A percentile compares a stretch with the other conserved stretches of the same genome.
Conservation (phyloP, 768 basidiomycete species). For the Pleurotus platypus region DNA sequence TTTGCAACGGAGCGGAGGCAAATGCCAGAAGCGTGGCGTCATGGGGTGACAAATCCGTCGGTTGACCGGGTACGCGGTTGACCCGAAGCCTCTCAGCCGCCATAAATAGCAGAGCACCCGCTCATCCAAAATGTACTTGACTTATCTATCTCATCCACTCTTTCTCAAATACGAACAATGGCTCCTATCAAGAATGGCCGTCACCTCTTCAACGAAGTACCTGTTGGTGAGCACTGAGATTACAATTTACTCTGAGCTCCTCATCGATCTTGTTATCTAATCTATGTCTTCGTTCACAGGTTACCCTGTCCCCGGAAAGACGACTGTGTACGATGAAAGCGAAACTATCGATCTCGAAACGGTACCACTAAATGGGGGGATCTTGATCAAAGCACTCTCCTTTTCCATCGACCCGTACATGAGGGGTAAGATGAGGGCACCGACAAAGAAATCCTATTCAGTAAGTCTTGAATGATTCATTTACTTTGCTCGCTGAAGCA, state of each 20-base stretch:
- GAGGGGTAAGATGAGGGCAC: conserved; percentile 32
- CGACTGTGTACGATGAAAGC: conserved; percentile 38
- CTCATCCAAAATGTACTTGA: too few species aligned
- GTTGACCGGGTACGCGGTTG: too few species aligned
- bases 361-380: conserved; percentile 38
- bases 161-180: conserved; percentile 15
- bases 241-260: neutral
- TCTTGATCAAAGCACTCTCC: conserved; percentile 48
- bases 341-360: conserved; percentile 48
- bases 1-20: too few species aligned
- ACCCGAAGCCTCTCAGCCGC: too few species aligned
- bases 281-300: conserved; percentile 16
- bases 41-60: too few species aligned
- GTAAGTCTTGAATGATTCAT: neutral
- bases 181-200: conserved; percentile 29
- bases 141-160: too few species aligned
- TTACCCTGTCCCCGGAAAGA: conserved; percentile 42
- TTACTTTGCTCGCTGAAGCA: neutral
- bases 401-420: conserved; percentile 42
- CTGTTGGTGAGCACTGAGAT: conserved; percentile 21
- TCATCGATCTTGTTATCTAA: conserved; percentile 15
- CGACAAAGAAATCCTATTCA: neutral
- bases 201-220: conserved; percentile 33
- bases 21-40: too few species aligned
- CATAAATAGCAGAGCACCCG: too few species aligned